phyloP scores from a whole-genome alignment of 257 asterid genomes.

The Nicotiana obtusifolia region DNA sequence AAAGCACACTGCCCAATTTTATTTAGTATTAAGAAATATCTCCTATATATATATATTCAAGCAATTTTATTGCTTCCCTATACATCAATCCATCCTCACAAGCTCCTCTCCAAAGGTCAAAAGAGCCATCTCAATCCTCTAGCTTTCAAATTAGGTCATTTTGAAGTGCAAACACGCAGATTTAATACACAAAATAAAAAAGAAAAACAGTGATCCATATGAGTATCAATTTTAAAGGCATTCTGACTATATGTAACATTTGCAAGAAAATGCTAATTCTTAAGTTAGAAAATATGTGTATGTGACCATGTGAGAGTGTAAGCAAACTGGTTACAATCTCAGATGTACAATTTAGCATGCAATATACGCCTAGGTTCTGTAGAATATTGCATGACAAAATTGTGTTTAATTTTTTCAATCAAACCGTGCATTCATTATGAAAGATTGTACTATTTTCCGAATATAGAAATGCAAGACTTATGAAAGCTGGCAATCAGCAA shows the following conservation, averaged over 20 bases:
- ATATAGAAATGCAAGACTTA: no score
- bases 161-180: background rate
- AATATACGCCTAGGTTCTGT: no score
- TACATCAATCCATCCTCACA: conserved; percentile 23
- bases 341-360: no score
- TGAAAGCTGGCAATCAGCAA: no score
- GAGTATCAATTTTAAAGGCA: background rate
- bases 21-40: background rate
- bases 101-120: background rate
- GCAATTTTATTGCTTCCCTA: conserved; percentile 28
- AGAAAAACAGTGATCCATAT: background rate
- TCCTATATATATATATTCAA: background rate
- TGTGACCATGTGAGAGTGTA: no score
- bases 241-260: background rate
- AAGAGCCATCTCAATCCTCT: background rate
- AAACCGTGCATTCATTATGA: no score
- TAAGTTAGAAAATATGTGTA: no score
- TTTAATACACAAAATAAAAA: background rate
- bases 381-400: no score
- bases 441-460: no score
- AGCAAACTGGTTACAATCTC: no score
- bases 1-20: conserved; percentile 44
- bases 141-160: background rate
- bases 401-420: no score
- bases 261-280: background rate